Evolutionary conservation across 169 alveolate species (phyloP).

Genomic region (Eimeria acervulina): DNA sequence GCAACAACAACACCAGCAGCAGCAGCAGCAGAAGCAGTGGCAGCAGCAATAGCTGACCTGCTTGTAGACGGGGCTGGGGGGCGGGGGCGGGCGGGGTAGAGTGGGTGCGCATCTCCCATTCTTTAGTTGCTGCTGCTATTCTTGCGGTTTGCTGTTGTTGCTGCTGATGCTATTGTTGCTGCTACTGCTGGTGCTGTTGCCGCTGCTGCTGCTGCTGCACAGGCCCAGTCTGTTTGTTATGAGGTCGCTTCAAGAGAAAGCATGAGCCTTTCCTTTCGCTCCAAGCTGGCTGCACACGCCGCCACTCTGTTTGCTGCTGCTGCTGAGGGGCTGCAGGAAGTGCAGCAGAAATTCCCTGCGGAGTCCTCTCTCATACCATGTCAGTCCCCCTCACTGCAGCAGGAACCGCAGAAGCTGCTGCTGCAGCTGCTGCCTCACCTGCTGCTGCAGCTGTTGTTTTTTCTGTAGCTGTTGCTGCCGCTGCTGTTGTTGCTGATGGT

Average conservation of each 20-base stretch:
- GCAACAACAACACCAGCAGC: neutral
- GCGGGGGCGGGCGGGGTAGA: no score
- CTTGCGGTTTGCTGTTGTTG: neutral
- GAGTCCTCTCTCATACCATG: conserved; percentile 41
- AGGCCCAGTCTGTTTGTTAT: conserved; percentile 58
- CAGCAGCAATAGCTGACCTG: neutral
- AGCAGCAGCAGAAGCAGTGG: neutral
- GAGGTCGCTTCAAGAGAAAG: conserved; percentile 48
- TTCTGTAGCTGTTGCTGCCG: neutral
- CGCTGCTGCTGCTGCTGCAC: neutral
- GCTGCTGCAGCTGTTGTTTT: neutral
- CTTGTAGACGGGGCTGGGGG: no score
- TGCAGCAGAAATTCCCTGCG: conserved; percentile 4
- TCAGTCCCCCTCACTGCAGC: neutral
- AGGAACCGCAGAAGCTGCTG: neutral
- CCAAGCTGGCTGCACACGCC: conserved; percentile 49
- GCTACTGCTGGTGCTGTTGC: neutral
- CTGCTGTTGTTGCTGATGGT: neutral
- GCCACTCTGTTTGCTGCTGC: conserved; percentile 57
- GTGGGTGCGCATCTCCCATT: neutral
- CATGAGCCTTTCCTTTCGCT: conserved; percentile 53
- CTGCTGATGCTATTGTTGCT: neutral
- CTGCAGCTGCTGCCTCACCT: neutral
- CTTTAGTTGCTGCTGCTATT: neutral
- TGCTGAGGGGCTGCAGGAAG: conserved; percentile 60